phyloP scores from a whole-genome alignment of 345 rosid species.

The Eucalyptus urophylla region DNA sequence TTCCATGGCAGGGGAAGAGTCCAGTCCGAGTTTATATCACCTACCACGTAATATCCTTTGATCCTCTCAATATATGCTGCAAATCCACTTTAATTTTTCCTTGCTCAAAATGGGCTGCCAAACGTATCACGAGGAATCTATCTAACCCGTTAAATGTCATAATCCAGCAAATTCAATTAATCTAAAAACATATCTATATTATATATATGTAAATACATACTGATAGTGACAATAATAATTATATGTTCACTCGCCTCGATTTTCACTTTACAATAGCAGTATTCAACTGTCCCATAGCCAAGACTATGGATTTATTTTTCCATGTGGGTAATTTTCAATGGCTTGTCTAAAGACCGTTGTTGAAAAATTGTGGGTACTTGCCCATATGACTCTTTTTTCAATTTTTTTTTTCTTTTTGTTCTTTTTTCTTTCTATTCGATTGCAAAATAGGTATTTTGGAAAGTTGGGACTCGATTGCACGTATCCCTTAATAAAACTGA shows the following conservation, averaged over 20 bases:
- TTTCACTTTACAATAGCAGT: neutral
- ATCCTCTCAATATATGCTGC: neutral
- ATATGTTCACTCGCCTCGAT: neutral
- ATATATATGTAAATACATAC: no score
- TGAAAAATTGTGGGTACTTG: neutral
- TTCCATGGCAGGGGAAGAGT: no score
- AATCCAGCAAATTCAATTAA: neutral
- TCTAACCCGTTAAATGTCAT: neutral
- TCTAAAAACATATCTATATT: neutral
- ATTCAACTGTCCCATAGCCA: neutral
- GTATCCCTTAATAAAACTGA: neutral
- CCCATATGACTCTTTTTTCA: neutral
- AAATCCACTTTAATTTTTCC: neutral
- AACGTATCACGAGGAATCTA: neutral
- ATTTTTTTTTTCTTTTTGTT: neutral
- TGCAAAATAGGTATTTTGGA: neutral
- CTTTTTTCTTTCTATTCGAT: neutral
- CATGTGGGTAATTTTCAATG: neutral
- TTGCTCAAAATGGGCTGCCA: neutral
- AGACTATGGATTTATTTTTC: neutral
- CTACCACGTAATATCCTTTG: neutral
- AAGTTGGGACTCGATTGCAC: neutral
- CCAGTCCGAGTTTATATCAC: neutral
- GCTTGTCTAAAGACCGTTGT: neutral
- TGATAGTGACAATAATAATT: no score